phyloP scores from a whole-genome alignment of 1,284 basidiomycete genomes.

The Naganishia cerealis region DNA sequence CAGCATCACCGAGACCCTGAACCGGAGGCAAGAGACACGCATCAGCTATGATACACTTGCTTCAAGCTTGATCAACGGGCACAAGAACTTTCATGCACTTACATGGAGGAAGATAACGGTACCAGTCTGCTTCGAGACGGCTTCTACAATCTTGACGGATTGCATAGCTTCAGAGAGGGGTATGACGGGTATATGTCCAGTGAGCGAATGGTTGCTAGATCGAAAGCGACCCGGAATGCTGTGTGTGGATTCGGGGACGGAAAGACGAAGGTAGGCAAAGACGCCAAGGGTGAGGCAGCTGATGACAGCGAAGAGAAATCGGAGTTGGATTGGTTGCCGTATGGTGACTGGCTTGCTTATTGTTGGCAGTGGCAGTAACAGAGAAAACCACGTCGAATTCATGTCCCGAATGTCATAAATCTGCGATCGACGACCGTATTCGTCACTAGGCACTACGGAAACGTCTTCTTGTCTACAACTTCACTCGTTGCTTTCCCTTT shows the following conservation, averaged over 20 bases:
- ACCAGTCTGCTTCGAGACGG: slow-evolving; percentile 66
- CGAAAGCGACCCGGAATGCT: neutral
- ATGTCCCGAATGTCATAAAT: neutral
- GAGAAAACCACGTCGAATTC: neutral
- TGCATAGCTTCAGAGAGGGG: slow-evolving; percentile 12
- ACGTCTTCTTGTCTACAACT: too few species aligned
- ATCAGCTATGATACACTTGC: neutral
- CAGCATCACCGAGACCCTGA: slow-evolving; percentile 69
- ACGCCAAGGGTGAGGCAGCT: slow-evolving; percentile 2
- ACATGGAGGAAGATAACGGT: slow-evolving; percentile 88
- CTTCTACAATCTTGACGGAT: slow-evolving; percentile 33
- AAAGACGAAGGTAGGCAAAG: slow-evolving; percentile 5
- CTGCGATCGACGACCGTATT: slow-evolving; percentile 5
- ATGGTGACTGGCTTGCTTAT: slow-evolving; percentile 3
- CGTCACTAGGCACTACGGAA: neutral
- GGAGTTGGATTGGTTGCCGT: slow-evolving; percentile 12
- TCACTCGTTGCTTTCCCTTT: too few species aligned
- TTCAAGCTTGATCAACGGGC: neutral
- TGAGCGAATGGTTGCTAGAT: neutral
- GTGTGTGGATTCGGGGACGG: neutral
- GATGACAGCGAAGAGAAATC: slow-evolving; percentile 9
- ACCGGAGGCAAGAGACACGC: neutral
- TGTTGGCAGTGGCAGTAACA: too few species aligned
- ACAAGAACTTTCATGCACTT: slow-evolving; percentile 43
- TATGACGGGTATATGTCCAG: slow-evolving; percentile 4